Percentiles rank a stretch among this genome's conserved stretches.
phyloP scores from a whole-genome alignment of 2,329 filamentous ascomycete species.

The Aurifilum marmelostoma region DNA sequence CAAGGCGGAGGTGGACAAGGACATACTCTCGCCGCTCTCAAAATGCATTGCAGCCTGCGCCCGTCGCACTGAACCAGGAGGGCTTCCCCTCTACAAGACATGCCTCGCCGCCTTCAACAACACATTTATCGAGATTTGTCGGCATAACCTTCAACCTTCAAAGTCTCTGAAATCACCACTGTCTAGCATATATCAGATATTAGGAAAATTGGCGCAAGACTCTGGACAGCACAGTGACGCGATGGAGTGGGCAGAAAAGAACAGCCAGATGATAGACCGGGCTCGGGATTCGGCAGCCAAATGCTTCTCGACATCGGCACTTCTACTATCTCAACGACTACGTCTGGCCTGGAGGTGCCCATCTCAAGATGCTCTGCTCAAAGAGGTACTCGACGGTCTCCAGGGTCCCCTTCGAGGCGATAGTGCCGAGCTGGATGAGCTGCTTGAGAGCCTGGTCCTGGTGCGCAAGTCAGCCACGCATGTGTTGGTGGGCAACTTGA shows the following conservation, averaged over 20 bases:
- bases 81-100: conserved; percentile 44
- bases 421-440: conserved; percentile 61
- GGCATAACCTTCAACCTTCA: conserved; percentile 40
- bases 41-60: conserved; percentile 65
- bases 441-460: conserved; percentile 59
- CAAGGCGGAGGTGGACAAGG: conserved; percentile 61
- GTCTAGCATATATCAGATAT: conserved; percentile 53
- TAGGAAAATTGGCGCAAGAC: conserved; percentile 50
- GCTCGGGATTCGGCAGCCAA: conserved; percentile 51
- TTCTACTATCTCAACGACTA: conserved; percentile 58
- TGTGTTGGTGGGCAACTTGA: conserved; percentile 42
- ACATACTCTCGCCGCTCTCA: conserved; percentile 67
- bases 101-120: conserved; percentile 42
- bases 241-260: conserved; percentile 55
- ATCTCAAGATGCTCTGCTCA: conserved; percentile 47
- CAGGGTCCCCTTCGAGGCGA: conserved; percentile 64
- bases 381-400: conserved; percentile 56
- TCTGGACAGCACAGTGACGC: conserved; percentile 56
- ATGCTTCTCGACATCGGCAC: conserved; percentile 57
- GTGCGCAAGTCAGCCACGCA: conserved; percentile 59
- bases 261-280: conserved; percentile 44
- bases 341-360: conserved; percentile 46
- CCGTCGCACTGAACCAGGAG: conserved; percentile 49
- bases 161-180: conserved; percentile 48
- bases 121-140: conserved; percentile 44